Percentiles rank a stretch among this genome's conserved stretches.
phyloP scores from a whole-genome alignment of 768 basidiomycete species.

The Mycena chlorophos region DNA sequence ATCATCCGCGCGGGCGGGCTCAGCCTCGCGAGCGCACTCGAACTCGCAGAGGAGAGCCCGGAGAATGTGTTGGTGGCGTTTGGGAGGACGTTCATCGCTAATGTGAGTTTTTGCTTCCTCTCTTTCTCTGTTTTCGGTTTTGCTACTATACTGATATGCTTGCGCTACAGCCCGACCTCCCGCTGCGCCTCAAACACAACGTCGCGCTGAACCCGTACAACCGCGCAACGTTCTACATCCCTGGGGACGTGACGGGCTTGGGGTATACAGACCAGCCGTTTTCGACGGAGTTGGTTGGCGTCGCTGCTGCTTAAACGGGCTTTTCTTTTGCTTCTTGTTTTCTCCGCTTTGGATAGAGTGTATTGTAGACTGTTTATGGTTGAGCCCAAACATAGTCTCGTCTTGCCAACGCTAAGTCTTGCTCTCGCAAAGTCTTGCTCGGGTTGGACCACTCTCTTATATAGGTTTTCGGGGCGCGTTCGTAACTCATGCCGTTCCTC shows the following conservation, averaged over 20 bases:
- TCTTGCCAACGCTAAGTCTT: too few species aligned
- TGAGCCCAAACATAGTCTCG: too few species aligned
- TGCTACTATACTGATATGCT: neutral
- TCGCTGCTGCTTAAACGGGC: too few species aligned
- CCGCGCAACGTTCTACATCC: slow-evolving; percentile 24
- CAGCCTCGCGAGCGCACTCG: neutral
- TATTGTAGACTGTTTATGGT: too few species aligned
- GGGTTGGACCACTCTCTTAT: too few species aligned
- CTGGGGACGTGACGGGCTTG: slow-evolving; percentile 24
- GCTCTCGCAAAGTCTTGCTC: too few species aligned
- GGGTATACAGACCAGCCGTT: slow-evolving; percentile 35
- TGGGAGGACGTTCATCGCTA: slow-evolving; percentile 15
- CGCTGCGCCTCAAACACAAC: slow-evolving; percentile 27
- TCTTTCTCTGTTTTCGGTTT: too few species aligned
- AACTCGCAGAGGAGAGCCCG: neutral
- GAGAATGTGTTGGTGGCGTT: slow-evolving; percentile 1
- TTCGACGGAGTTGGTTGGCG: too few species aligned
- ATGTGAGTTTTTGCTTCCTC: slow-evolving; percentile 16
- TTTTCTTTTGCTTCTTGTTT: too few species aligned
- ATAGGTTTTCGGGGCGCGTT: too few species aligned
- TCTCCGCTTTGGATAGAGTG: too few species aligned
- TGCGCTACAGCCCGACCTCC: slow-evolving; percentile 31
- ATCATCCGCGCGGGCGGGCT: neutral
- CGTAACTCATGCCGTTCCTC: too few species aligned
- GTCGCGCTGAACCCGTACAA: slow-evolving; percentile 24